phyloP scores from a whole-genome alignment of 805 yeast species.

The Candida bentonensis region DNA sequence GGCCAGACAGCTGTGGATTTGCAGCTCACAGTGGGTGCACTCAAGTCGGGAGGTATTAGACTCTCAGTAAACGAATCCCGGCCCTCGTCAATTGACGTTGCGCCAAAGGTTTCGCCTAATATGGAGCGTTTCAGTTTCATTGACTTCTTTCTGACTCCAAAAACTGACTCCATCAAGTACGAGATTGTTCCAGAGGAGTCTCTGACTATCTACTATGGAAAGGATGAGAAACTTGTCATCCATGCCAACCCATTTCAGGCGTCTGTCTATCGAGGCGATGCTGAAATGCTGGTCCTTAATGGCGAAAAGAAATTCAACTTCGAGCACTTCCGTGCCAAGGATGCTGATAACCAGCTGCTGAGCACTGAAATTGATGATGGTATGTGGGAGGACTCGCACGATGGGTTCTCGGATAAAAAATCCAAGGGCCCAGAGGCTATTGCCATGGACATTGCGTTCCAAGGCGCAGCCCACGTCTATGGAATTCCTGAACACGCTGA shows the following conservation, averaged over 20 bases:
- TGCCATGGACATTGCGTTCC: conserved; percentile 61
- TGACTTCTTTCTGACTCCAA: not conserved
- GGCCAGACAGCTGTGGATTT: conserved; percentile 32
- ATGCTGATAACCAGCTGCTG: conserved; percentile 21
- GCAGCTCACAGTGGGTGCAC: conserved; percentile 43
- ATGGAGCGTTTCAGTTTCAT: not conserved
- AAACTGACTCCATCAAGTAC: not conserved
- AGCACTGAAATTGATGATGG: conserved; percentile 43
- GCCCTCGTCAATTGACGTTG: not conserved
- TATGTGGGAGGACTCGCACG: conserved; percentile 63
- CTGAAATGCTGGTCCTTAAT: conserved; percentile 44
- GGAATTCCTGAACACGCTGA: conserved; percentile 99
- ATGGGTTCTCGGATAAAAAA: conserved; percentile 45
- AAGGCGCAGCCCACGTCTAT: conserved; percentile 48
- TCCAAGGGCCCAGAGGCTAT: conserved; percentile 72
- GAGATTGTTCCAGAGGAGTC: not conserved
- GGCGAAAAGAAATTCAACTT: conserved; percentile 56
- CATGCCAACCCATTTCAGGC: conserved; percentile 36
- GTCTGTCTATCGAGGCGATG: conserved; percentile 31
- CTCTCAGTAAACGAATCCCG: conserved; percentile 48
- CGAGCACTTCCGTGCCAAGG: conserved; percentile 61
- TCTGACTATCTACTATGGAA: conserved; percentile 4
- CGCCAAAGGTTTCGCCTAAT: not conserved
- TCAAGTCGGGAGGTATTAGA: conserved; percentile 46
- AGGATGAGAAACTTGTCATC: conserved; percentile 28